Percentiles rank a stretch among this genome's conserved stretches.
phyloP scores from a whole-genome alignment of 306 rosid genomes.

The Erythrophleum fordii region DNA sequence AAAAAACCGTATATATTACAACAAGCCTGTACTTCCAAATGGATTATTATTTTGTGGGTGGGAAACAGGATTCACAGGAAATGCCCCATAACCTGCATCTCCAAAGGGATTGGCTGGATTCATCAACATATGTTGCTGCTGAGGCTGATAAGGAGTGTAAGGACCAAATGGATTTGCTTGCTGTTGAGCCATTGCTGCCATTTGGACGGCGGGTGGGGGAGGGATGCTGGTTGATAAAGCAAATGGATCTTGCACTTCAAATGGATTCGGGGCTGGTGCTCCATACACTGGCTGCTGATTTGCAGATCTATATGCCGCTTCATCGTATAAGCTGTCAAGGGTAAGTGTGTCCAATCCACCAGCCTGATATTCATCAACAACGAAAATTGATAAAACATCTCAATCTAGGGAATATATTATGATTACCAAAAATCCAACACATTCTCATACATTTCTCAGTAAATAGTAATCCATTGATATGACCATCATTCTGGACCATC shows the following conservation, averaged over 20 bases:
- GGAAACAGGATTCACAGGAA: constrained; percentile 56
- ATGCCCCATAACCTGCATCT: constrained; percentile 80
- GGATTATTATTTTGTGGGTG: constrained; percentile 85
- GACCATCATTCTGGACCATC: not conserved
- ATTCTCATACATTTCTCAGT: not conserved
- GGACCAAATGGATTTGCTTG: constrained; percentile 93
- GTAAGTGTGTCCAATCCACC: constrained; percentile 98
- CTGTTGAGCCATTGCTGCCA: constrained; percentile 70
- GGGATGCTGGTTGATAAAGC: constrained; percentile 66
- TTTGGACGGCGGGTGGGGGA: constrained; percentile 74
- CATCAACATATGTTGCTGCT: constrained; percentile 76
- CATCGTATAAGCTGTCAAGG: constrained; percentile 85
- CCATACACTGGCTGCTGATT: constrained; percentile 87
- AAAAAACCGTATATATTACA: constrained; percentile 46
- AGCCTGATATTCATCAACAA: constrained; percentile 58
- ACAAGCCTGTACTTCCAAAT: constrained; percentile 88
- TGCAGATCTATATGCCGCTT: constrained; percentile 83
- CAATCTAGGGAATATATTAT: constrained; percentile 22
- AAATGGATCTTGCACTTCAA: constrained; percentile 91
- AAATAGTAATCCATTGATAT: not conserved
- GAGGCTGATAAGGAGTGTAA: constrained; percentile 64
- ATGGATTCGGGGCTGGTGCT: constrained; percentile 90
- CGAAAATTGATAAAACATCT: constrained; percentile 18
- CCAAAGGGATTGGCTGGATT: constrained; percentile 86
- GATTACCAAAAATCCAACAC: not conserved